A percentile compares a stretch with the other conserved stretches of the same genome.
These are phyloP conservation scores for Chlorella ohadii DNA, from an alignment of 139 green algal genomes.

Conservation along the genomic window DNA sequence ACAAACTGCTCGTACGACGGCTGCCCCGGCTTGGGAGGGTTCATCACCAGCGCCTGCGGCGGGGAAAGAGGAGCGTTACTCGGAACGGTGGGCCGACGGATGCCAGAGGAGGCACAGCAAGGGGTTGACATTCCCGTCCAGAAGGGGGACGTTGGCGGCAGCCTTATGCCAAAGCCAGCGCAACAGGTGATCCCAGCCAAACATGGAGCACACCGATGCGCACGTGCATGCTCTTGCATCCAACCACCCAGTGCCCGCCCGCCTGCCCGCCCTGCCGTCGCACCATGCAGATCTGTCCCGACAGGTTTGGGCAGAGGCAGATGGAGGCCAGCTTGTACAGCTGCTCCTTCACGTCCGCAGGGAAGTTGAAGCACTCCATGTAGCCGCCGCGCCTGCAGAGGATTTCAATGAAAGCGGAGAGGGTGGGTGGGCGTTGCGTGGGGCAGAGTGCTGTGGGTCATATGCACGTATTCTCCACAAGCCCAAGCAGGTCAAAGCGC, in stretches of 20 bases:
- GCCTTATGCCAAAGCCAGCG: too few relatives aligned
- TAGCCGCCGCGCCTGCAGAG: conserved; percentile 80
- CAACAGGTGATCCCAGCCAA: too few relatives aligned
- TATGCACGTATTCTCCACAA: too few relatives aligned
- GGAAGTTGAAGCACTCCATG: conserved; percentile 88
- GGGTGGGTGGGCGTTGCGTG: not conserved
- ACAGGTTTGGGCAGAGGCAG: conserved; percentile 93
- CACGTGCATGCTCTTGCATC: too few relatives aligned
- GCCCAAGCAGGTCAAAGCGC: too few relatives aligned
- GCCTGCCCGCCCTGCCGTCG: not conserved
- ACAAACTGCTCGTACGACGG: conserved; percentile 81
- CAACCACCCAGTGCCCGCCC: too few relatives aligned
- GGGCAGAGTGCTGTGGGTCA: too few relatives aligned
- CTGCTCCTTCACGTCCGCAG: conserved; percentile 72
- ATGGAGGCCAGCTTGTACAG: conserved; percentile 93
- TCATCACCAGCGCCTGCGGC: conserved; percentile 82
- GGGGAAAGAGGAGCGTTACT: not conserved
- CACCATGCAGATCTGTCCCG: conserved; percentile 80
- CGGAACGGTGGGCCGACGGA: too few relatives aligned
- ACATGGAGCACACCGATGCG: too few relatives aligned
- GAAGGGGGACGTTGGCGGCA: too few relatives aligned
- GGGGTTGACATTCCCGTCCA: too few relatives aligned
- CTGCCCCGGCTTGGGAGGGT: conserved; percentile 86
- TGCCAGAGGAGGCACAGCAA: too few relatives aligned
- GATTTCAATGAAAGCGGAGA: not conserved